Base-by-base conservation (phyloP, 176 grass and related monocot genomes). In the Musa beccarii region DNA sequence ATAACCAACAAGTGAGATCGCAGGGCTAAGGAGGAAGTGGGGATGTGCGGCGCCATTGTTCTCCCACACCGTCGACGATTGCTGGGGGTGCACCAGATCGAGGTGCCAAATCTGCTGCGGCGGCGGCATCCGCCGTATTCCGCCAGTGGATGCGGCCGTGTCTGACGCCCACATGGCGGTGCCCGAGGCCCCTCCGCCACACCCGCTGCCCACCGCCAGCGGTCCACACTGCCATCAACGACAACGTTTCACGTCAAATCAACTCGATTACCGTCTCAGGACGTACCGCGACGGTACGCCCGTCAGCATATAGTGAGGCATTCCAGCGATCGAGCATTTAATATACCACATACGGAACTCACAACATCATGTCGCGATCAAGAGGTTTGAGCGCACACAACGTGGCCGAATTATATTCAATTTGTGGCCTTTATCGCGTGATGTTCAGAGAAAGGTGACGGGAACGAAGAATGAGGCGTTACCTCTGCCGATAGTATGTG, bases 401-500 rank as follows among this genome's bases (percentile, higher is more conserved):
- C 29, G 29, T 34, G 29, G 29, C 29, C 4, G 29, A 34, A 5
- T 34, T 67, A 4, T 43, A 63, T 72, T 43, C 11, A 13, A 59
- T 59, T 11, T 21, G 14, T 49, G 64, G 49, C 52, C 24, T 49
- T 55, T 53, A 9, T 25, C 4, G 49, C 21, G 16, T 15, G 51
- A 17, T 34, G 2, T 51, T 70, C 68, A 70, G 16, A n/a, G 16
- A 70, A 51, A 16, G 24, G 17, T 5, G 6, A 15, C 8, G 57
- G 57, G 57, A 61, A 61, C 16, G n/a, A 11, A 22, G 43, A 28
- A 51, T 49, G 17, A 56, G 78, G 53, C 2, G 25, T 73, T 87
- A 89, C 90, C 90, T 93, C 87, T 2, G 87, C 71, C 26, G 85
- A 81, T 63, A 96, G 76, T 69, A 92, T 88, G 84, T 51, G 90